Percentiles rank a stretch among this genome's conserved stretches.
Conservation (phyloP, 805 yeast species). For the Candida berthetii region DNA sequence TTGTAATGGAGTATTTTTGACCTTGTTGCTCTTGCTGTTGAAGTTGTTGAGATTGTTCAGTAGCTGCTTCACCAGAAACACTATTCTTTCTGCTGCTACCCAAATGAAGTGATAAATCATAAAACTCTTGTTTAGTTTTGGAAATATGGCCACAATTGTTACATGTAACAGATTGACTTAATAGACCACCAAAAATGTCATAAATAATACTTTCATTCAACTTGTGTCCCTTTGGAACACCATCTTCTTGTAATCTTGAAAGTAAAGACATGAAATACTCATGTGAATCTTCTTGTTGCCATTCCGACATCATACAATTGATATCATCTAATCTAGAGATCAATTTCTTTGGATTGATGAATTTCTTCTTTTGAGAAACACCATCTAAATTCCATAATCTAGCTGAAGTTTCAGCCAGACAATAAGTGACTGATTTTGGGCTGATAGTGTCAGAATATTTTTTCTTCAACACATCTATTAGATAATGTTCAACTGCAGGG, state of each 20-base stretch:
- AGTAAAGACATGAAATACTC: slow-evolving; percentile 93
- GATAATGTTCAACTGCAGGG: slow-evolving; percentile 84
- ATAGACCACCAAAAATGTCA: slow-evolving; percentile 90
- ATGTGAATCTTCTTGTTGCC: slow-evolving; percentile 98
- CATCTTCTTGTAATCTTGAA: slow-evolving; percentile 85
- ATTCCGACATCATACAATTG: slow-evolving; percentile 93
- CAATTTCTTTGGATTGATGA: slow-evolving; percentile 70
- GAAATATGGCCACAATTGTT: slow-evolving; percentile 76
- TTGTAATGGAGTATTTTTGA: slow-evolving; percentile 56
- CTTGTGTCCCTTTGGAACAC: slow-evolving; percentile 86
- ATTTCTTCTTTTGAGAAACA: slow-evolving; percentile 28
- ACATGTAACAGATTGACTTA: slow-evolving; percentile 83
- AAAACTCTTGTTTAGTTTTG: slow-evolving; percentile 87
- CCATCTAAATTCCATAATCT: slow-evolving; percentile 64
- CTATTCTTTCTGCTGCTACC: slow-evolving; percentile 19
- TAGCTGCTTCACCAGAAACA: too few relatives aligned
- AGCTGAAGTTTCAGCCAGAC: slow-evolving; percentile 60
- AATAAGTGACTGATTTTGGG: slow-evolving; percentile 55
- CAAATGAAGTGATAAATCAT: slow-evolving; percentile 83
- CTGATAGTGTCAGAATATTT: slow-evolving; percentile 40
- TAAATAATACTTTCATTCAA: slow-evolving; percentile 76
- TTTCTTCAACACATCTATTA: slow-evolving; percentile 56
- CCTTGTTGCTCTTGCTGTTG: neutral
- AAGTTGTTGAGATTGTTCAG: neutral
- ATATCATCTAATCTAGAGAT: slow-evolving; percentile 72